Base-by-base conservation (phyloP, 345 rosid species). In the Ricinus communis region DNA sequence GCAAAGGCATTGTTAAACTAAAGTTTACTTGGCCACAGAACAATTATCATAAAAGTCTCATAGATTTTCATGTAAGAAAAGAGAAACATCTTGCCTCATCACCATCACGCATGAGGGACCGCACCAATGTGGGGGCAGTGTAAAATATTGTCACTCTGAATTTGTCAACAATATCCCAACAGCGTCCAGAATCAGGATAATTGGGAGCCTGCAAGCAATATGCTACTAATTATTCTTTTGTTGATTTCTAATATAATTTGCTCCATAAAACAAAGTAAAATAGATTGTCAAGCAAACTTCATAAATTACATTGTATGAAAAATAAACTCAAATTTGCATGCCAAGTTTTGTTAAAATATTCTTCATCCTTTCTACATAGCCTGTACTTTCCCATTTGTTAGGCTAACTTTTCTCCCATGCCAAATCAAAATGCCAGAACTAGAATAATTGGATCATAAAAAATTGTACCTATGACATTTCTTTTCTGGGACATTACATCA, bases 101-200 rank as follows among this genome's bases (percentile, higher is more conserved):
- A 53, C 97, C 90, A 9, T 85, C 97, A 16, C 99, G 97, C 97
- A 95, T 95, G 78, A 94, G 97, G 59, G 97, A 90, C 66, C 98
- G 93, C 83, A 94, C 93, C 85, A 94, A 82, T 8, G 99, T 91
- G 5, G 99, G 99, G 28, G 99, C 97, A 52, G 97, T 95, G 71
- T 95, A 95, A 80, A 94, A 94, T 82, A 92, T 76, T 22, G 98
- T 83, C 84, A 94, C 83, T 69, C 88, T 91, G 85, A 86, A 91
- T 82, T 95, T 95, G 86, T 95, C 99, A 71, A 95, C 96, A 69
- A 95, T 90, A 51, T 92, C 92, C 99, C 99, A 95, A 80, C 92
- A 87, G 40, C 99, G 93, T 63, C 99, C 99, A 54, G 97, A 13
- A 77, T 95, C 90, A 69, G 99, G 99, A 79, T 95, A 90, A 83